Base-by-base conservation (phyloP, 116 monocot genomes). In the Cymodocea nodosa region DNA sequence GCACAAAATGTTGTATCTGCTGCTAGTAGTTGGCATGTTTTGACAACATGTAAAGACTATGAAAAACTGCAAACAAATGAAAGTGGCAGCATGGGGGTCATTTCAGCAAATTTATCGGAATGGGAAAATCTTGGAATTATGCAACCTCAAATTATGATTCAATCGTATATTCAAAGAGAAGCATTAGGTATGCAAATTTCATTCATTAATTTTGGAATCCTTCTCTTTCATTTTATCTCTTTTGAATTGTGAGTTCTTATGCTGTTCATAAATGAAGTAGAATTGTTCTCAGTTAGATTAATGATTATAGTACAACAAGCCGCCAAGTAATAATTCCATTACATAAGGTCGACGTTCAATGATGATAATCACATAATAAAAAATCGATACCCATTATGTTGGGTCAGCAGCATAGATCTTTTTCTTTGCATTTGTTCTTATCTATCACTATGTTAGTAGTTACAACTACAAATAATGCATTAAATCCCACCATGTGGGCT, bases 21-120 rank as follows among this genome's bases (percentile, higher is more conserved):
- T 66, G 87, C 85, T 6, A 85, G 94, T 63, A 81, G 73, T 76
- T 87, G 94, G 90, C 87, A 94, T 81, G 90, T 90, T 5, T 37
- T 66, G 48, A 63, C 73, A 50, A 83, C 94, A 19, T 94, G 90
- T 52, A 55, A 64, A 65, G 23, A 23, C 60, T 56, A 80, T 56
- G 73, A 84, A 63, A 68, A 82, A 15, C 5, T 15, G 50, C 73
- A 74, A 68, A 11, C 25, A 16, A 52, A 62, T 56, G 77, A 74
- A 49, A 80, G 84, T 50, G 61, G 66, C 17, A 82, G 82, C 63
- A 65, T 71, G 56, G 79, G 68, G 53, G 49, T 49, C 37, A 16
- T 72, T 75, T 56, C 76, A 49, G 60, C 69, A 58, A 63, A 22
- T 71, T n/a, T 50, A 25, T 71, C 77, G 18, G 13, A 61, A 34